Base-by-base conservation (phyloP, 1,284 basidiomycete species). In the Ustilago shanxiensis region DNA sequence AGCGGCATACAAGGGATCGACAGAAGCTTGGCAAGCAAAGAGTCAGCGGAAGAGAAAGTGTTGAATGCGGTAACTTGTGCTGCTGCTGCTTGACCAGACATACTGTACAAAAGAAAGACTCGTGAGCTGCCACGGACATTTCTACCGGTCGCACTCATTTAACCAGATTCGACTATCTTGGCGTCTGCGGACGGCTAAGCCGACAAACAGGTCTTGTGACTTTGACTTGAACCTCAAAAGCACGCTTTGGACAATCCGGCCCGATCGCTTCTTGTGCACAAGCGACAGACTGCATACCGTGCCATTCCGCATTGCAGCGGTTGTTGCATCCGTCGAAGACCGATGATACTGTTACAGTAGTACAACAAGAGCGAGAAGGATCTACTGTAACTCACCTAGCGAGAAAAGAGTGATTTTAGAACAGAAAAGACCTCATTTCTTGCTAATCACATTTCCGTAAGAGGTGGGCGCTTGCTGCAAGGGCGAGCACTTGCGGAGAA, bases 11-110 rank as follows among this genome's bases (percentile, higher is more conserved):
- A 31, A 18, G 47, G 33, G 44, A 59, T 59, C 57, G 57, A 50
- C 57, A 33, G 31, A 59, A 50, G 45, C 57, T 59, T 49, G 57
- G 57, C 54, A 56, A 54, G 41, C n/a, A n/a, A n/a, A n/a, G n/a
- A n/a, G n/a, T 26, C 18, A 45, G 22, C 8, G 22, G n/a, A n/a
- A n/a, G n/a, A 6, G 31, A 33, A 18, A 26, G 53, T 14, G 22
- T 55, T 35, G 33, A 35, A 47, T 22, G 44, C 44, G 44, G n/a
- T 20, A 22, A 47, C 20, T 20, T 7, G 44, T 9, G 18, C n/a
- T 22, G 44, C n/a, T 22, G n/a, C 44, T n/a, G 13, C 39, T 6
- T 7, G 39, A 41, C 39, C 39, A 41, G 22, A 18, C 44, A 26
- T n/a, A n/a, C n/a, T n/a, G n/a, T n/a, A 26, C 45, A 22, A 14